Base-by-base conservation (phyloP, 495 filamentous ascomycete genomes). In the Halenospora varia region DNA sequence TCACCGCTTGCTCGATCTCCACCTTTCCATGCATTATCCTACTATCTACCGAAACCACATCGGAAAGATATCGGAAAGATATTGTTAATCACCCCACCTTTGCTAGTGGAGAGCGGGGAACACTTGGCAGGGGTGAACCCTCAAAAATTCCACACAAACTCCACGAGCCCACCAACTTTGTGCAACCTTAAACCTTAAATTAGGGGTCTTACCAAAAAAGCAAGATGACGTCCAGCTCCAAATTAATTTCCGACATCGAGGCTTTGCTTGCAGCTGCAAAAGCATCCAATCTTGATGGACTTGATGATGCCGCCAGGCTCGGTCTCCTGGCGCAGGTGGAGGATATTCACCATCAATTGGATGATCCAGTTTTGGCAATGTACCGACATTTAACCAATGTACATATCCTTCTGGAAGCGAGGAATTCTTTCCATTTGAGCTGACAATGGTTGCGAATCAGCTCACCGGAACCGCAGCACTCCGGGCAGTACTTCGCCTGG, bases 401-500 rank as follows among this genome's bases (percentile, higher is more conserved):
- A 53, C 29, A 13, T 35, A 35, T 13, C 13, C 13, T 35, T 35
- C 29, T 13, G 13, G 13, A 4, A 35, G 13, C 29, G 4, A 35
- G 13, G 13, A 13, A 13, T 35, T 13, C 29, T 13, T 6, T 35
- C 23, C 1, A 10, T 2, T 22, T 25, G 13, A 53, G 20, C 15
- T 25, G 24, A 10, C 17, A 22, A 15, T 42, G 29, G 51, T 51
- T 2, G 2, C 1, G 18, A 19, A 18, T 25, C 19, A 54, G 42
- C 51, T 29, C n/a, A 18, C 53, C 13, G 39, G 56, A 44, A 55
- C 52, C 0, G 53, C 48, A 19, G 60, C 59, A 19, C 39, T 66
- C 24, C 50, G 64, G 26, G 57, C 51, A 20, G 47, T 64, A 25
- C 58, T 62, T 29, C 59, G 65, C 52, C 50, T 62, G 51, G 39